Evolutionary conservation across 2,329 filamentous ascomycete genomes (phyloP), one percentile per base, ranked within the genome.

Genomic region (Alternaria panax): DNA sequence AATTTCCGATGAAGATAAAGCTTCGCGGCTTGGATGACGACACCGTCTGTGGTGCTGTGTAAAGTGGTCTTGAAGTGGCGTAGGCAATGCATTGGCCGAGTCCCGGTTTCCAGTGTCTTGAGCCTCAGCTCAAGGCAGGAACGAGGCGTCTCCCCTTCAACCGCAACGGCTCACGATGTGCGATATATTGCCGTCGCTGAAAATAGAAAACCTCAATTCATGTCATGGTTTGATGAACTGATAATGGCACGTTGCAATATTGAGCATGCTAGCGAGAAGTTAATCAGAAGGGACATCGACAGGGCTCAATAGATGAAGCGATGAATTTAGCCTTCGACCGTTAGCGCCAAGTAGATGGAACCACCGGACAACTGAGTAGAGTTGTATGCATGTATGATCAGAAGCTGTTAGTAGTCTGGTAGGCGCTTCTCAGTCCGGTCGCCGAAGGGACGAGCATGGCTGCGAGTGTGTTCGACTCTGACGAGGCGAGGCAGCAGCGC

Each of bases 251-350:
- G 22, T 18, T 20, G 11, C 1, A 1, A 4, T 16, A 18, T 28
- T 51, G 11, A 9, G 7, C 6, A 6, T 40, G 16, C 0, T 8
- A 4, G 20, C 12, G 22, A 36, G 32, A 50, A n/a, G 40, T 58
- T 63, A 55, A 25, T 59, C 51, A 54, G 43, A 59, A 51, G 38
- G 57, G 57, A 56, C 51, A 63, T 67, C 54, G 57, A 38, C 51
- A 57, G 60, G 63, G 54, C 51, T 57, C 34, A 59, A 47, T 61
- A 63, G 46, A 68, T 69, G 62, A 60, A 65, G 32, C 58, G 32
- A 51, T 18, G 53, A 36, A 57, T 71, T 73, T 73, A 74, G 60
- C 68, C 70, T 65, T 56, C 11, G 30, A 34, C 12, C 30, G 30
- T 16, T 14, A 34, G 60, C 62, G 62, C 64, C 27, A 53, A 62